Conservation (phyloP, 1,284 basidiomycete species). For the Afroboletus lepidellus region DNA sequence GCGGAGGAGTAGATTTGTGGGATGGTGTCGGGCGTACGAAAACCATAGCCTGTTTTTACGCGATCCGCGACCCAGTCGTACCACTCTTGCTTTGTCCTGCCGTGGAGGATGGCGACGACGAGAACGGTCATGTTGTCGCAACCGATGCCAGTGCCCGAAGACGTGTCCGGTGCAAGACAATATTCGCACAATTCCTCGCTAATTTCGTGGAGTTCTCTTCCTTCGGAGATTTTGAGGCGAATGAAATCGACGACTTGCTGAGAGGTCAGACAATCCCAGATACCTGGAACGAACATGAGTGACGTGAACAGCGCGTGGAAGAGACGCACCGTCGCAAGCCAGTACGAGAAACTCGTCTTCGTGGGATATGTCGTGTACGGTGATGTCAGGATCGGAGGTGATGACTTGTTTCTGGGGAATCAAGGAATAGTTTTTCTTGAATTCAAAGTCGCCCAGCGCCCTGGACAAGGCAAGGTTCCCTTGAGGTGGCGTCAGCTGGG, state of each 20-base stretch:
- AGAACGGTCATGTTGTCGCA: constrained; percentile 99
- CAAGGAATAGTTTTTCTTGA: constrained; percentile 90
- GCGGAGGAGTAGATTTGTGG: constrained; percentile 69
- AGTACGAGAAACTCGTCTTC: constrained; percentile 97
- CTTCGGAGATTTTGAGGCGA: constrained; percentile 79
- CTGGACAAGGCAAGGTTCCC: constrained; percentile 95
- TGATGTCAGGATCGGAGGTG: constrained; percentile 93
- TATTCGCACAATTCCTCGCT: constrained; percentile 90
- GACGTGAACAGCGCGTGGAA: not conserved
- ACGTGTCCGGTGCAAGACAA: constrained; percentile 93
- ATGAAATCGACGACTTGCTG: constrained; percentile 94
- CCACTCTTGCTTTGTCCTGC: constrained; percentile 91
- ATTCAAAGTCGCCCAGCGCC: constrained; percentile 97
- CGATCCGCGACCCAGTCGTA: constrained; percentile 87
- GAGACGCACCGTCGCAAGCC: constrained; percentile 86
- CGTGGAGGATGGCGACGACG: constrained; percentile 85
- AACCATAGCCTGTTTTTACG: constrained; percentile 73
- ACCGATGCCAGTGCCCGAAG: constrained; percentile 88
- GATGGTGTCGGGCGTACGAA: constrained; percentile 64
- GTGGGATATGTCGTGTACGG: constrained; percentile 72
- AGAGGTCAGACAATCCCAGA: constrained; percentile 96
- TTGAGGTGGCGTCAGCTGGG: constrained; percentile 33
- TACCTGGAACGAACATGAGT: constrained; percentile 58
- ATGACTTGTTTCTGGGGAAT: constrained; percentile 92
- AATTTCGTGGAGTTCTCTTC: constrained; percentile 78